Evolutionary conservation across 140 eudicot genomes (phyloP), one percentile per base, ranked within the genome.

Genomic region (Senecio squalidus): DNA sequence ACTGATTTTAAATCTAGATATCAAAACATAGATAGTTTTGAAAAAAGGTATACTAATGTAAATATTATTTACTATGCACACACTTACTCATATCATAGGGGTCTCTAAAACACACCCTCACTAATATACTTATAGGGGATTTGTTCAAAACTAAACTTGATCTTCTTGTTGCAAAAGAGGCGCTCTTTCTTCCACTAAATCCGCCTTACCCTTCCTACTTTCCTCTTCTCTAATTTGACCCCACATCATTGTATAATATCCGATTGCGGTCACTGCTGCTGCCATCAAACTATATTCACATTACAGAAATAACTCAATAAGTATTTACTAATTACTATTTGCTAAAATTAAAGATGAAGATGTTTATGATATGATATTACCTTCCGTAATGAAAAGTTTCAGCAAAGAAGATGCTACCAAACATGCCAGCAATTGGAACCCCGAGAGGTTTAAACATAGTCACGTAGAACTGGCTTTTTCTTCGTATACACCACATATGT

Each of bases 371-470:
- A 53, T n/a, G 6, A 16, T 21, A 40, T 9, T 60, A 86, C 98
- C 96, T 91, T 73, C 96, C 98, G 21, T 76, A 78, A 45, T 83
- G 88, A 60, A 86, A 88, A 56, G 79, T 76, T 26, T 77, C 74
- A 1, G 88, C 88, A 55, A 91, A 83, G 39, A 91, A 74, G 16
- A 82, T 9, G 17, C 77, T 61, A 5, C 94, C 93, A 20, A 73
- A 76, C 28, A 65, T 66, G 50, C 82, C 82, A n/a, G 97, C 95
- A 55, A 76, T 77, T 0, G 88, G 83, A 47, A 89, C 81, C 18
- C 95, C 95, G 4, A 78, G 67, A 36, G 97, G 95, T 81, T 80
- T 85, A 67, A 85, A 89, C 75, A 78, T 64, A 16, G 84, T 66
- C 68, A 82, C 94, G 16, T 79, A 85, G 74, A 73, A 52, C 43